A percentile compares a stretch with the other conserved stretches of the same genome.
Evolutionary conservation across 192 early-diverging fungal genomes (phyloP).

Genomic region (Bifiguratus adelaidae): DNA sequence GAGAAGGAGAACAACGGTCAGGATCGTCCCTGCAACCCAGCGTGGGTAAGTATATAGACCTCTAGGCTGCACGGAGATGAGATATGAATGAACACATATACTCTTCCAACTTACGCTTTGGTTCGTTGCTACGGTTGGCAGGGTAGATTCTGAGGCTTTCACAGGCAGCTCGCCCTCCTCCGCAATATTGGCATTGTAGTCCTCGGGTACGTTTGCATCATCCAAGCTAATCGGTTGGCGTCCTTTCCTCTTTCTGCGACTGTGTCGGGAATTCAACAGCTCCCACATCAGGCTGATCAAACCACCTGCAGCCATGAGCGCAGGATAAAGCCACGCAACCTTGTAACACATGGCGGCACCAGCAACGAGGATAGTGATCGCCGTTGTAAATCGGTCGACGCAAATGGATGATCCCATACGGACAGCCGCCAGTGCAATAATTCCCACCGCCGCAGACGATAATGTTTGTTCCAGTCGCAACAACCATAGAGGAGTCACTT

Average conservation of each 20-base stretch:
- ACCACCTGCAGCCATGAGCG: slow-evolving; percentile 41
- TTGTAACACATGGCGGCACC: slow-evolving; percentile 17
- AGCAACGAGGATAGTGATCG: slow-evolving; percentile 18
- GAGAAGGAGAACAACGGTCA: slow-evolving; percentile 32
- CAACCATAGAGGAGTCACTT: slow-evolving; percentile 30
- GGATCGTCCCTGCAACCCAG: slow-evolving; percentile 21
- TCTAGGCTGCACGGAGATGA: neutral
- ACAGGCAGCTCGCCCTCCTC: neutral
- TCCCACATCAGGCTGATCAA: slow-evolving; percentile 13
- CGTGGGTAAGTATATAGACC: slow-evolving; percentile 15
- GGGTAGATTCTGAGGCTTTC: neutral
- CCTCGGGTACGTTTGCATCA: neutral
- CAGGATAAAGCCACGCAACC: slow-evolving; percentile 36
- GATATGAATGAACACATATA: neutral
- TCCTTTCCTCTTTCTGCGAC: neutral
- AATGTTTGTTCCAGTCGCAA: slow-evolving; percentile 39
- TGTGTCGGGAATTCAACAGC: slow-evolving; percentile 1
- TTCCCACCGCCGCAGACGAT: slow-evolving; percentile 39
- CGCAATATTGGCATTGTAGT: neutral
- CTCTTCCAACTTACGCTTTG: neutral
- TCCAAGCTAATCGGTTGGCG: neutral
- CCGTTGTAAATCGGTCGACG: slow-evolving; percentile 18
- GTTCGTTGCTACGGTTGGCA: too few relatives aligned
- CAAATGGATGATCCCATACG: slow-evolving; percentile 23
- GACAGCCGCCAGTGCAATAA: slow-evolving; percentile 47